Evolutionary conservation across 495 filamentous ascomycete genomes (phyloP).

Genomic region (Neurospora hispaniola): DNA sequence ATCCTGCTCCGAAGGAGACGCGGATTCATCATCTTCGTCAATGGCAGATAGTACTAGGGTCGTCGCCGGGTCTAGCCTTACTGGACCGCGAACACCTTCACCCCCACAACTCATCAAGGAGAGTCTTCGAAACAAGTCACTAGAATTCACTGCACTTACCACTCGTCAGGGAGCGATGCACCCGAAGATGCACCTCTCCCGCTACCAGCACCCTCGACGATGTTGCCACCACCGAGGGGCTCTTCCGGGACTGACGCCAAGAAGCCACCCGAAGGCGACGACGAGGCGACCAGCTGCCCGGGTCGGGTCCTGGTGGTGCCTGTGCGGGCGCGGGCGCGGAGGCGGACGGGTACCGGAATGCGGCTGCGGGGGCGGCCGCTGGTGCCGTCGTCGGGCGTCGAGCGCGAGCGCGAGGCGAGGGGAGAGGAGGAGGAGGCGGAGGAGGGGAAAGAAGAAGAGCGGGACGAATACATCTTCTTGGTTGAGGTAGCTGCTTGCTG

Average conservation of each 20-base stretch:
- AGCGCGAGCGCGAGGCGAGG: background rate
- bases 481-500: background rate
- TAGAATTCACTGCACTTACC: background rate
- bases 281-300: background rate
- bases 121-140: background rate
- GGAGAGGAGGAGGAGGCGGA: background rate
- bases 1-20: background rate
- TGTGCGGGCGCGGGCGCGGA: background rate
- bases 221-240: background rate
- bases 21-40: background rate
- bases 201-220: background rate
- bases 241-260: background rate
- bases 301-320: background rate
- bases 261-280: background rate
- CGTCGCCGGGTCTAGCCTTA: background rate
- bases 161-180: background rate
- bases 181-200: background rate
- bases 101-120: background rate
- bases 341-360: background rate
- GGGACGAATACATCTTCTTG: background rate
- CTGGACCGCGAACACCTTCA: background rate
- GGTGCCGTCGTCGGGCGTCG: background rate
- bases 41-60: background rate
- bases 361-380: background rate
- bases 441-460: background rate